phyloP scores from a whole-genome alignment of 164 flowering plant species.

The Aristolochia californica region DNA sequence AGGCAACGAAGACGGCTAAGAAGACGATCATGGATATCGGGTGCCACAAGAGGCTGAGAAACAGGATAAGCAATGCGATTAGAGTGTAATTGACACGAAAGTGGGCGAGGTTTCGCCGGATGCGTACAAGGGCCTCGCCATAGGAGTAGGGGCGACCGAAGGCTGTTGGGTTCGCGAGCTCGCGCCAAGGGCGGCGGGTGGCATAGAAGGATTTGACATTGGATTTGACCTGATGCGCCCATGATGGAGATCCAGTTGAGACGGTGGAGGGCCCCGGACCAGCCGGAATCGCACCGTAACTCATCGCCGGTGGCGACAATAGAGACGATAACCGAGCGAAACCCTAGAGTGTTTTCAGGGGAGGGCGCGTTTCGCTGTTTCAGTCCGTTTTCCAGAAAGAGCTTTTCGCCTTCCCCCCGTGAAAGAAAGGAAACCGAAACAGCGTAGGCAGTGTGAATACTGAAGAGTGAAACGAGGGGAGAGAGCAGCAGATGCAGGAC shows the following conservation, averaged over 20 bases:
- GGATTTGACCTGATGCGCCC: slow-evolving; percentile 11
- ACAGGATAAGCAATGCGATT: slow-evolving; percentile 28
- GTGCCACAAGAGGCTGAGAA: slow-evolving; percentile 46
- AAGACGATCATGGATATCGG: slow-evolving; percentile 52
- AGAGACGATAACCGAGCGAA: neutral
- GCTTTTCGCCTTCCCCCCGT: no score
- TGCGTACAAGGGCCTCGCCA: slow-evolving; percentile 39
- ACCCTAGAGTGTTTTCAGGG: neutral
- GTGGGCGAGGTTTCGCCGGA: slow-evolving; percentile 36
- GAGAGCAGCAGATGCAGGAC: no score
- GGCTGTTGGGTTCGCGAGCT: slow-evolving; percentile 28
- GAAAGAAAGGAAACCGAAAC: no score
- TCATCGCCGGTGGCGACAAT: neutral
- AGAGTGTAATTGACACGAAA: slow-evolving; percentile 55
- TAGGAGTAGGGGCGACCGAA: slow-evolving; percentile 37
- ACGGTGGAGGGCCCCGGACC: slow-evolving; percentile 1
- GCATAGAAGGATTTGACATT: slow-evolving; percentile 14
- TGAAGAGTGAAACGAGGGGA: no score
- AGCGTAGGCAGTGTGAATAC: no score
- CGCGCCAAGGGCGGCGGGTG: slow-evolving; percentile 44
- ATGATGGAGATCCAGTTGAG: neutral
- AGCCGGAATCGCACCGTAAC: slow-evolving; percentile 2
- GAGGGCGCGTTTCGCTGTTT: no score
- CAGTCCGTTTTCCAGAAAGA: no score
- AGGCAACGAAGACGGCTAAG: slow-evolving; percentile 31